phyloP scores from a whole-genome alignment of 2,329 filamentous ascomycete genomes.

The Dryadomyces quercivorus region DNA sequence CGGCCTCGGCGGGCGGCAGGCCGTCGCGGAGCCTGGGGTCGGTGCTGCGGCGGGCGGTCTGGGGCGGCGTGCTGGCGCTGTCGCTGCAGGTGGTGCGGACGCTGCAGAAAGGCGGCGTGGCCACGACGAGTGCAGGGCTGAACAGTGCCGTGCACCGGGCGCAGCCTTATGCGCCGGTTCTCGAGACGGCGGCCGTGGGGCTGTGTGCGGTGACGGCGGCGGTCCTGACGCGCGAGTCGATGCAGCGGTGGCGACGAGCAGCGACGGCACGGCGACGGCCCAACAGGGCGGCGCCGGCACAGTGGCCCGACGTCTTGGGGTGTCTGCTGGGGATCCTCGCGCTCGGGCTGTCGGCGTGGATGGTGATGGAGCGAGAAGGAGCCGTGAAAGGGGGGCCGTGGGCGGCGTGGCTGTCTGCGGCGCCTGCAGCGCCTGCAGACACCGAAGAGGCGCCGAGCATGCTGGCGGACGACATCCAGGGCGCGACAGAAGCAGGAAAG shows the following conservation, averaged over 20 bases:
- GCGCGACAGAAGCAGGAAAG: background rate
- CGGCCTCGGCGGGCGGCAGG: background rate
- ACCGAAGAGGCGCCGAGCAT: background rate
- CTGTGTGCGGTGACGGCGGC: constrained; percentile 8
- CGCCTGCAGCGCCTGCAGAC: background rate
- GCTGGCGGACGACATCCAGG: background rate
- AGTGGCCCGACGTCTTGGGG: background rate
- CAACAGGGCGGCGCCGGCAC: background rate
- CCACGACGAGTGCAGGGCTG: too few species aligned
- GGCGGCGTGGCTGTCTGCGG: background rate
- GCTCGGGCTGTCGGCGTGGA: constrained; percentile 8
- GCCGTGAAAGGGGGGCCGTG: background rate
- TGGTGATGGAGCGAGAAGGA: constrained; percentile 6
- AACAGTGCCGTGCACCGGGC: background rate
- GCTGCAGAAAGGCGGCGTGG: background rate
- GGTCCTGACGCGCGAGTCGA: constrained; percentile 4
- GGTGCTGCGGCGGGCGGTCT: background rate
- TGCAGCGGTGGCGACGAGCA: background rate
- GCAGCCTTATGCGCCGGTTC: constrained; percentile 5
- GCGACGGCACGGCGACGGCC: background rate
- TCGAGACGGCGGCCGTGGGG: constrained; percentile 5
- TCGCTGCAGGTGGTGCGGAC: background rate
- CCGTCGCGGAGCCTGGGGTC: background rate
- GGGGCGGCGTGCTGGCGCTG: background rate
- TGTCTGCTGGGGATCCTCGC: constrained; percentile 6